Evolutionary conservation across 345 rosid genomes (phyloP), one percentile per base, ranked within the genome.

Genomic region (Hypericum perforatum): DNA sequence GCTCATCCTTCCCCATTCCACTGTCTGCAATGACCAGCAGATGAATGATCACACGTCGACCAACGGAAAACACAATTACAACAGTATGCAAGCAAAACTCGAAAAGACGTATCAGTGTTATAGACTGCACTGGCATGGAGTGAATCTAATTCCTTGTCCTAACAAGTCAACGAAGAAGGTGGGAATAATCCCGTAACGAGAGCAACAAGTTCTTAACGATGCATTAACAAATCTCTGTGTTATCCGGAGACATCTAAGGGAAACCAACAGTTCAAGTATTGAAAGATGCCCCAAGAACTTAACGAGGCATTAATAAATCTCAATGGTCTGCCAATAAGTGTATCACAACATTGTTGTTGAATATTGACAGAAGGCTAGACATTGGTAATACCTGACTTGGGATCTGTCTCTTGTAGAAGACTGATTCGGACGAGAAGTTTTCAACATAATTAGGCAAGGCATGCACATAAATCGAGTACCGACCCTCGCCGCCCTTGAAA

Each of bases 1-100:
- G 45, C 95, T 92, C 95, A 82, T 85, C 72, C 49, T 74, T 67
- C 98, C 98, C 98, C 98, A 88, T 55, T 73, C 78, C 49, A 78
- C 96, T 47, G 64, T 69, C 96, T 84, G 76, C 63, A 63, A 60
- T 45, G 9, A 13, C 39, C 3, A 53, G 15, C 9, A 45, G 29
- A 6, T 5, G 15, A 15, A 40, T 38, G 22, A 13, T 12, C 8
- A 11, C 15, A 46, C 5, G 5, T 46, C 8, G 49, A 46, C 5
- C 14, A 46, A 16, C 9, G 3, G 16, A 46, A 46, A 46, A 46
- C 7, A 46, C 16, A 9, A 46, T 12, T 12, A 46, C 15, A 11
- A 16, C 22, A 8, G 13, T 2, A 29, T 11, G 8, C 5, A 22
- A 46, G 49, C 0, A 13, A 12, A 13, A 11, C 15, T 7, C 1